phyloP scores from a whole-genome alignment of 371 early-diverging fungal species.

The Mortierella sp. region DNA sequence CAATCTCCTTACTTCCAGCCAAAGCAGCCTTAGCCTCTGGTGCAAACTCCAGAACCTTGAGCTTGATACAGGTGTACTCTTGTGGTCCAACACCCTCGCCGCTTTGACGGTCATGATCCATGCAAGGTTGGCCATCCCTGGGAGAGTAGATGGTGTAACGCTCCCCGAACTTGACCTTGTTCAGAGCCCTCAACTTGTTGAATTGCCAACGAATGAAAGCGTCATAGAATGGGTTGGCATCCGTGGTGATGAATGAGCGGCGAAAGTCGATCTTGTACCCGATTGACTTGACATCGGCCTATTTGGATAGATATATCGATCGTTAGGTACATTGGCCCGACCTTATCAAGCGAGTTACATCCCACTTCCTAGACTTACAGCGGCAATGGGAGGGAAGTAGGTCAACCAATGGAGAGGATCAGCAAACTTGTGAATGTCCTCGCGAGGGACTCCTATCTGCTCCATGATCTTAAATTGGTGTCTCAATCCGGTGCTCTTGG shows the following conservation, averaged over 20 bases:
- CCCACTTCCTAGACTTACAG: constrained; percentile 49
- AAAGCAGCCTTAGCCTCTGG: constrained; percentile 62
- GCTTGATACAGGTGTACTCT: constrained; percentile 95
- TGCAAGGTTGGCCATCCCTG: constrained; percentile 98
- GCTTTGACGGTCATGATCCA: constrained; percentile 99
- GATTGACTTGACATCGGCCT: constrained; percentile 85
- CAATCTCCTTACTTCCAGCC: constrained; percentile 66
- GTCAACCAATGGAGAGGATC: constrained; percentile 97
- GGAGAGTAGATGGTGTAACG: constrained; percentile 99
- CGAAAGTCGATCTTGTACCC: constrained; percentile 98
- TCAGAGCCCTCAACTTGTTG: constrained; percentile 83
- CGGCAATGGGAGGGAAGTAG: constrained; percentile 96
- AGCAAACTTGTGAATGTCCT: constrained; percentile 95
- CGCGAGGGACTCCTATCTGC: constrained; percentile 88
- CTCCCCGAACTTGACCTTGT: constrained; percentile 98
- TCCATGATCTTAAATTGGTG: constrained; percentile 98
- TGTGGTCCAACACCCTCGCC: constrained; percentile 99
- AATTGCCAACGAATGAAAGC: constrained; percentile 99
- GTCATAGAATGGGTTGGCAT: constrained; percentile 99
- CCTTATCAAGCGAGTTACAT: too few relatives aligned
- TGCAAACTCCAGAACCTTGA: constrained; percentile 75
- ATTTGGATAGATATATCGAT: not conserved
- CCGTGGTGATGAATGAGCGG: constrained; percentile 99
- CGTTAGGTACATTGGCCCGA: too few relatives aligned
- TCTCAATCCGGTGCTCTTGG: constrained; percentile 87